A percentile compares a stretch with the other conserved stretches of the same genome.
phyloP scores from a whole-genome alignment of 129 eudicot genomes.

The Cynara cardunculus region DNA sequence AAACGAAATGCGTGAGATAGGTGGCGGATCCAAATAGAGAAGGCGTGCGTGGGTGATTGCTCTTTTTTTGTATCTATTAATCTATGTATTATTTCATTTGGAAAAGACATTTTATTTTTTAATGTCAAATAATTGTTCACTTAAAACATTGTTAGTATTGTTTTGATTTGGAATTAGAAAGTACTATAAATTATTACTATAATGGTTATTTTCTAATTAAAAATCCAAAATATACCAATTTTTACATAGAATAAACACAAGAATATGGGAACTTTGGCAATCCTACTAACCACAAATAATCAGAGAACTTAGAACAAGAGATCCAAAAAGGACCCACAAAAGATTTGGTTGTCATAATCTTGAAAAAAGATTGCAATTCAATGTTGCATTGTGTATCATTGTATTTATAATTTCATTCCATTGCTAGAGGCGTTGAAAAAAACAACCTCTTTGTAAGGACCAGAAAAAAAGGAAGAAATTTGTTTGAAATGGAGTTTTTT shows the following conservation, averaged over 20 bases:
- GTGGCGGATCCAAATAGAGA: conserved; percentile 16
- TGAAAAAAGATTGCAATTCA: not conserved
- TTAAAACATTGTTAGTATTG: not conserved
- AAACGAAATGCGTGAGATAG: conserved; percentile 10
- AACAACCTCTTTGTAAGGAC: not conserved
- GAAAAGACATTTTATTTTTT: not conserved
- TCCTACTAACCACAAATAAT: not conserved
- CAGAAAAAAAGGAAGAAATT: not conserved
- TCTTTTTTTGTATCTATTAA: conserved; percentile 19
- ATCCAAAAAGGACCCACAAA: not conserved
- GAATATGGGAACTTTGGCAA: not conserved
- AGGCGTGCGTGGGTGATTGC: conserved; percentile 11
- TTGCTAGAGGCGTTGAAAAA: not conserved
- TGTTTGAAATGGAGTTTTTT: not conserved
- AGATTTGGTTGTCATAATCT: not conserved
- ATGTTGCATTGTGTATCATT: not conserved
- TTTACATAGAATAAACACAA: not conserved
- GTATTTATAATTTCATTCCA: not conserved
- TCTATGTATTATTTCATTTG: not conserved
- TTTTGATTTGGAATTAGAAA: not conserved
- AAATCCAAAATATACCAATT: not conserved
- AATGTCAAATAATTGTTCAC: not conserved
- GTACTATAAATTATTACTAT: not conserved
- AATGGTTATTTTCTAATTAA: not conserved
- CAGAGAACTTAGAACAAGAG: not conserved